These are phyloP conservation scores for Pontederia paniculata DNA, from an alignment of 176 grass and related monocot species.

Conservation along the genomic window DNA sequence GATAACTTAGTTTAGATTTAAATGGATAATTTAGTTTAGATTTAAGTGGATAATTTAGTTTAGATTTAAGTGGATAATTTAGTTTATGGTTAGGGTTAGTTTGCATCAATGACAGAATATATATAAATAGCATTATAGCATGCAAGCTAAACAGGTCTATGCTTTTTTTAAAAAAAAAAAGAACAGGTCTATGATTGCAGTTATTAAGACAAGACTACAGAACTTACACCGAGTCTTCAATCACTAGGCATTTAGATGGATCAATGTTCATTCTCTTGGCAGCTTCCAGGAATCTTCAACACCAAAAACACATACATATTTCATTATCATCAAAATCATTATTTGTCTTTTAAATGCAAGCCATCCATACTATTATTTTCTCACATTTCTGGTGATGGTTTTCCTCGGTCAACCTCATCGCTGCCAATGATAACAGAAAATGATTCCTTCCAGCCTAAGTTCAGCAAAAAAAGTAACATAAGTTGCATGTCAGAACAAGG, in stretches of 20 bases:
- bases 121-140: too few species aligned
- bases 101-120: too few species aligned
- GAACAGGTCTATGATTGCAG: not conserved
- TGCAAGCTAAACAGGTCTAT: too few species aligned
- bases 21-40: too few species aligned
- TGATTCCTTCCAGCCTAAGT: slow-evolving; percentile 71
- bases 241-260: slow-evolving; percentile 79
- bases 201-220: not conserved
- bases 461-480: slow-evolving; percentile 11
- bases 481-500: slow-evolving; percentile 8
- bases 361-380: slow-evolving; percentile 8
- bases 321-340: not conserved
- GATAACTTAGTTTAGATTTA: too few species aligned
- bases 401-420: slow-evolving; percentile 71
- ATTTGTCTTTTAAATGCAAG: not conserved
- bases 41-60: too few species aligned
- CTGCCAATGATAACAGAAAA: slow-evolving; percentile 81
- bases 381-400: slow-evolving; percentile 86
- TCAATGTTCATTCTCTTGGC: slow-evolving; percentile 64
- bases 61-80: too few species aligned
- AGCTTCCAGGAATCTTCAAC: slow-evolving; percentile 86
- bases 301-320: slow-evolving; percentile 21
- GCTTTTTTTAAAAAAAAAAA: too few species aligned
- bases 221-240: slow-evolving; percentile 90
- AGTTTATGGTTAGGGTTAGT: too few species aligned